Conservation (phyloP, 805 yeast species). For the Isabelozyma rhagii region DNA sequence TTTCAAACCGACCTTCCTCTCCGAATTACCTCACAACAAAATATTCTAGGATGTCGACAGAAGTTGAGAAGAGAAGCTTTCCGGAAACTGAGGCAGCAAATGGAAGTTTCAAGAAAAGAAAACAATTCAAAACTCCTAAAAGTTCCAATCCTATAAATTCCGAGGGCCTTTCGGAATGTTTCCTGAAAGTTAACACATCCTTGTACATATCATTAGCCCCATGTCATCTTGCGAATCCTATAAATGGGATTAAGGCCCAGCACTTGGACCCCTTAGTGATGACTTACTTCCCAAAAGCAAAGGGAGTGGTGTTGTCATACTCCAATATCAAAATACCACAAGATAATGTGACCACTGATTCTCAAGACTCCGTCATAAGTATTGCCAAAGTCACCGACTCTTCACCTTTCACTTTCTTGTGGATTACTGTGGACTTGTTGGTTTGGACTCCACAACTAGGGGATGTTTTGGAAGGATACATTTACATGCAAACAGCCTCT, state of each 20-base stretch:
- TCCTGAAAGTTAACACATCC: conserved; percentile 55
- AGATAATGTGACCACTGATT: conserved; percentile 36
- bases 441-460: conserved; percentile 92
- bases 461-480: conserved; percentile 80
- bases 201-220: conserved; percentile 91
- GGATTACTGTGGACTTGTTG: conserved; percentile 80
- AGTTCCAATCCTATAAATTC: conserved; percentile 35
- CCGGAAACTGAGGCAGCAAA: not conserved
- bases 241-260: conserved; percentile 78
- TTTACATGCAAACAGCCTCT: conserved; percentile 90
- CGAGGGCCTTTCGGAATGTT: conserved; percentile 64
- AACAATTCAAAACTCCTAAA: conserved; percentile 14
- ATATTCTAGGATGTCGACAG: not conserved
- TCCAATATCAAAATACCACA: conserved; percentile 55
- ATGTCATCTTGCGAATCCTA: conserved; percentile 60
- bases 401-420: conserved; percentile 82
- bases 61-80: not conserved
- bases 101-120: conserved; percentile 10
- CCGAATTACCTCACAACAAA: not conserved
- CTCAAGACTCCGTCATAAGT: conserved; percentile 36
- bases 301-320: conserved; percentile 85
- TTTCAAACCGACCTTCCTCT: not conserved
- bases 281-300: conserved; percentile 69
- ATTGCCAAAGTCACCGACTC: conserved; percentile 71
- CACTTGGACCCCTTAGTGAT: conserved; percentile 88